Evolutionary conservation across 768 basidiomycete species (phyloP), one percentile per base, ranked within the genome.

Genomic region (Rhizopogon roseolus): DNA sequence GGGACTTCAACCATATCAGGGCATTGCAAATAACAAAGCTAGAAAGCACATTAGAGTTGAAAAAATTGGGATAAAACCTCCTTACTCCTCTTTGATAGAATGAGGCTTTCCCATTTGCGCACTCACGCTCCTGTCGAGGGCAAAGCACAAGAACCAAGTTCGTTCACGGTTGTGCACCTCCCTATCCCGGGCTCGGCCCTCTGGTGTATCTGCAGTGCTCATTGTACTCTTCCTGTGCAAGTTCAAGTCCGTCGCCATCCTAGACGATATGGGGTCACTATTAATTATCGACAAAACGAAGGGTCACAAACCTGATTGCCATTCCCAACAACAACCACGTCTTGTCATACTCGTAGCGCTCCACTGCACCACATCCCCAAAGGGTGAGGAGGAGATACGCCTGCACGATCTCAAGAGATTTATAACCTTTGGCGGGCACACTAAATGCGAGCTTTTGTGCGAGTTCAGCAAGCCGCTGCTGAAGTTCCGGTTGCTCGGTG

Each of bases 101-200:
- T 90, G 85, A 4, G 96, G 96, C 71, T 97, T 98, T 41, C 95
- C 95, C 93, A 98, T 93, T 71, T 96, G 94, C 0, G 95, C 90
- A 60, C 93, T 91, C 54, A 88, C 80, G 61, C 93, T 96, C 57
- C 93, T 79, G 66, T 98, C 95, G 34, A 97, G 77, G 53, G 80
- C 81, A 67, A 85, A 94, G 62, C 90, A 93, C 55, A 93, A 69
- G 48, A 97, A 74, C 97, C 97, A 99, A 8, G 93, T 93, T 45
- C 97, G 75, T 70, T 98, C 95, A 42, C 97, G 83, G 67, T 98
- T 99, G 71, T 90, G 86, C 11, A 97, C 85, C 73, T 98, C 90
- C 54, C 79, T 69, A 63, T 90, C 92, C 50, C 89, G 82, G 22
- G 86, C 82, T 50, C 79, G 81, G 34, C 86, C 90, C 64, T 95